These are phyloP conservation scores for Neurospora sp. DNA, from an alignment of 495 filamentous ascomycete genomes.

Conservation along the genomic window DNA sequence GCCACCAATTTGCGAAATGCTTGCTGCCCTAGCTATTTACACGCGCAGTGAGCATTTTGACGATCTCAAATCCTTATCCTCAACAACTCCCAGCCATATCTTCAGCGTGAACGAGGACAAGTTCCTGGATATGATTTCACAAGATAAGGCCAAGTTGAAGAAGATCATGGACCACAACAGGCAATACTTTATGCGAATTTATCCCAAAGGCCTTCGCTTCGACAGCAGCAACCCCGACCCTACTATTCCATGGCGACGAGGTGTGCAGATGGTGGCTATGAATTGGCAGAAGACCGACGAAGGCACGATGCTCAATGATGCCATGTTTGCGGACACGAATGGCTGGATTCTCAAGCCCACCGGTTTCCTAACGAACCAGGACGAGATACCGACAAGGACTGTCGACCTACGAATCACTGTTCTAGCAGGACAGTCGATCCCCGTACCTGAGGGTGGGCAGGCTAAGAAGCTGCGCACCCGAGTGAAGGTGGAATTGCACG, in stretches of 20 bases:
- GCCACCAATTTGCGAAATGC: conserved; percentile 51
- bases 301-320: conserved; percentile 91
- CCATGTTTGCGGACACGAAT: conserved; percentile 73
- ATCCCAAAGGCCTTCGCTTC: conserved; percentile 70
- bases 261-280: conserved; percentile 85
- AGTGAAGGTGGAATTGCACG: conserved; percentile 73
- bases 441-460: conserved; percentile 19
- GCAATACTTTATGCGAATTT: conserved; percentile 78
- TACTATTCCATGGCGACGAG: conserved; percentile 71
- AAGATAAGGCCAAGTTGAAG: conserved; percentile 24
- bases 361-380: conserved; percentile 29
- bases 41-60: conserved; percentile 75
- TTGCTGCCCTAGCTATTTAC: conserved; percentile 73
- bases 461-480: conserved; percentile 24
- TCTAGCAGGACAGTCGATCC: conserved; percentile 35
- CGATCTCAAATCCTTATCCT: conserved; percentile 42
- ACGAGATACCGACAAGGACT: conserved; percentile 13
- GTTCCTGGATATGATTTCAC: conserved; percentile 47
- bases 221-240: conserved; percentile 83
- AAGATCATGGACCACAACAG: conserved; percentile 74
- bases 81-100: conserved; percentile 64
- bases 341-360: conserved; percentile 84
- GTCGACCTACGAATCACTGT: conserved; percentile 35
- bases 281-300: conserved; percentile 90
- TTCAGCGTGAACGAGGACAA: conserved; percentile 76